These are phyloP conservation scores for Hygrophorus russula DNA, from an alignment of 768 basidiomycete genomes.

Conservation along the genomic window DNA sequence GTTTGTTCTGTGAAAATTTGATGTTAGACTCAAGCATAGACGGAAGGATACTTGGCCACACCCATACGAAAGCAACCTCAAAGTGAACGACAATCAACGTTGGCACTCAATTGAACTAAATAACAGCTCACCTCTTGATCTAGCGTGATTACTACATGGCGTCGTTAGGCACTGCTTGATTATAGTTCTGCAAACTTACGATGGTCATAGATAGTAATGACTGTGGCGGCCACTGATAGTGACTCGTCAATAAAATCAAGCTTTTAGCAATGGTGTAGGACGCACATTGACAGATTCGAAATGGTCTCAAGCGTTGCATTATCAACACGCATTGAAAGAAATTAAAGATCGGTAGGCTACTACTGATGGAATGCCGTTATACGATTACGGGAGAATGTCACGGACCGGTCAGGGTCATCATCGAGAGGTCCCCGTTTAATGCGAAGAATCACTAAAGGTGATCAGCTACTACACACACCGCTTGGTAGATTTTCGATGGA, in stretches of 20 bases:
- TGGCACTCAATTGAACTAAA: background rate
- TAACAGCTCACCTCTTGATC: conserved; percentile 14
- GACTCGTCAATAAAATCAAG: background rate
- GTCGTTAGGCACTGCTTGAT: background rate
- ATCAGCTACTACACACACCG: too few relatives aligned
- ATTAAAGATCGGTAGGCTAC: too few relatives aligned
- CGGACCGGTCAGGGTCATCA: too few relatives aligned
- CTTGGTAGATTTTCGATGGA: too few relatives aligned
- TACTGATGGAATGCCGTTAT: too few relatives aligned
- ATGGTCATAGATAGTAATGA: conserved; percentile 14
- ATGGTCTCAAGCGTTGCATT: background rate
- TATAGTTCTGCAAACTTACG: conserved; percentile 8
- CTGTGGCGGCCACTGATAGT: background rate
- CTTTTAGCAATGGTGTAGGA: background rate
- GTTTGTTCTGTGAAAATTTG: conserved; percentile 11
- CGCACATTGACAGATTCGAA: background rate
- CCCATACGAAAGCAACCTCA: conserved; percentile 20
- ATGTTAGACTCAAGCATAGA: background rate
- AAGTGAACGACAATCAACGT: background rate
- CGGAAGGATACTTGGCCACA: conserved; percentile 4
- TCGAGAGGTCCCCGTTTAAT: too few relatives aligned
- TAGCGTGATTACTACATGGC: conserved; percentile 16
- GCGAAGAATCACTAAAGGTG: too few relatives aligned
- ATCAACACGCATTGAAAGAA: too few relatives aligned
- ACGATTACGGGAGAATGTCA: too few relatives aligned